Percentiles rank a stretch among this genome's conserved stretches.
Conservation (phyloP, 2,329 filamentous ascomycete genomes). For the Claviceps cyperi region DNA sequence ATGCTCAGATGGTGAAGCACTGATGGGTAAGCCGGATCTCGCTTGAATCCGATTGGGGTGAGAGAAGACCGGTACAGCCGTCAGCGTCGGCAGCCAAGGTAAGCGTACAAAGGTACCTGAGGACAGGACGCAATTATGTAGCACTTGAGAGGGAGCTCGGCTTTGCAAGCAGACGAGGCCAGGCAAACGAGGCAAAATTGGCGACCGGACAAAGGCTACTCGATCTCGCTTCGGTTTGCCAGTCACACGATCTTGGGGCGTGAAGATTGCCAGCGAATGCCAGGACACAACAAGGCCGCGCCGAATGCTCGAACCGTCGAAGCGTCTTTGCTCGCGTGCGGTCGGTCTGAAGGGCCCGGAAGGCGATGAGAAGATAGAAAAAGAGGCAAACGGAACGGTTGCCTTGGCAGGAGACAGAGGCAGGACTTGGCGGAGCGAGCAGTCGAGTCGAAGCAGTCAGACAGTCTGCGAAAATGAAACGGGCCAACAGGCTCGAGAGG, state of each 20-base stretch:
- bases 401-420: background rate
- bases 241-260: slow-evolving; percentile 3
- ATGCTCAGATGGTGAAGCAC: background rate
- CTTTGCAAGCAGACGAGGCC: background rate
- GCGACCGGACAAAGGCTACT: slow-evolving; percentile 1
- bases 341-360: background rate
- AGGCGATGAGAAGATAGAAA: background rate
- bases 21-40: background rate
- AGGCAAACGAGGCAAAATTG: slow-evolving; percentile 2
- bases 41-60: slow-evolving; percentile 2
- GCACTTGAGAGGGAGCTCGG: slow-evolving; percentile 1
- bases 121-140: background rate
- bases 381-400: background rate
- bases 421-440: background rate
- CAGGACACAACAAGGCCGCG: background rate
- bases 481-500: background rate
- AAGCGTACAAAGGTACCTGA: slow-evolving; percentile 1
- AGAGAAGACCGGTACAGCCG: background rate
- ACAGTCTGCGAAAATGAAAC: background rate
- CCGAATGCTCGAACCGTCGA: slow-evolving; percentile 3
- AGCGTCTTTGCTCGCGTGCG: slow-evolving; percentile 1
- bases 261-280: background rate
- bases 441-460: background rate
- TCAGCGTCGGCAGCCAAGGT: slow-evolving; percentile 1
- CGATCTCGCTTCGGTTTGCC: background rate